phyloP scores from a whole-genome alignment of 2,329 filamentous ascomycete genomes.

The Xylariomycetidae sp. region DNA sequence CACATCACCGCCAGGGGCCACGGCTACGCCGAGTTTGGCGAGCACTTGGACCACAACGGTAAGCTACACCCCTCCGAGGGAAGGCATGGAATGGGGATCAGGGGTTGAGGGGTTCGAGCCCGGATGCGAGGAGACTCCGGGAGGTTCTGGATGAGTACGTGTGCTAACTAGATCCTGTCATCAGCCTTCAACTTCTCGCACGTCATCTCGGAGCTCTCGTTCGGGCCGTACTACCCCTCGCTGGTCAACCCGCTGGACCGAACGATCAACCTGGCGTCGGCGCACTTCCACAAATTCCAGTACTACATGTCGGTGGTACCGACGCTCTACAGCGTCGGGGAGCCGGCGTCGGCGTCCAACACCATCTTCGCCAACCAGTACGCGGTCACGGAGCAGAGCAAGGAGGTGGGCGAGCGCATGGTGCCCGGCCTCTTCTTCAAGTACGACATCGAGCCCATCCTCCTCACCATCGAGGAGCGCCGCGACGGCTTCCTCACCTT shows the following conservation, averaged over 20 bases:
- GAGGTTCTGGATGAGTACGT: too few species aligned
- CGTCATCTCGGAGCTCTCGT: constrained; percentile 91
- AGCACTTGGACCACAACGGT: constrained; percentile 78
- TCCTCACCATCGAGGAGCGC: constrained; percentile 78
- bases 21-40: constrained; percentile 78
- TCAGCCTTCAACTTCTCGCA: constrained; percentile 96
- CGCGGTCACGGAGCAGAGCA: constrained; percentile 85
- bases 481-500: constrained; percentile 70
- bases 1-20: constrained; percentile 94
- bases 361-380: constrained; percentile 94
- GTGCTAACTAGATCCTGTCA: constrained; percentile 15
- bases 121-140: too few species aligned
- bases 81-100: too few species aligned
- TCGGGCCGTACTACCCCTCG: constrained; percentile 92
- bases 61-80: too few species aligned
- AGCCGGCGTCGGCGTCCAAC: constrained; percentile 35
- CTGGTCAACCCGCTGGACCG: constrained; percentile 91
- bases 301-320: constrained; percentile 96
- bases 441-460: constrained; percentile 86
- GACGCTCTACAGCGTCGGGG: constrained; percentile 74
- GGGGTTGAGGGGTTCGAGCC: too few species aligned
- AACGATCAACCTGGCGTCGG: constrained; percentile 69
- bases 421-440: constrained; percentile 96
- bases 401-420: constrained; percentile 59
- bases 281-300: constrained; percentile 92